Base-by-base conservation (phyloP, 108 stramenopile species). In the Craspedostauros australis region DNA sequence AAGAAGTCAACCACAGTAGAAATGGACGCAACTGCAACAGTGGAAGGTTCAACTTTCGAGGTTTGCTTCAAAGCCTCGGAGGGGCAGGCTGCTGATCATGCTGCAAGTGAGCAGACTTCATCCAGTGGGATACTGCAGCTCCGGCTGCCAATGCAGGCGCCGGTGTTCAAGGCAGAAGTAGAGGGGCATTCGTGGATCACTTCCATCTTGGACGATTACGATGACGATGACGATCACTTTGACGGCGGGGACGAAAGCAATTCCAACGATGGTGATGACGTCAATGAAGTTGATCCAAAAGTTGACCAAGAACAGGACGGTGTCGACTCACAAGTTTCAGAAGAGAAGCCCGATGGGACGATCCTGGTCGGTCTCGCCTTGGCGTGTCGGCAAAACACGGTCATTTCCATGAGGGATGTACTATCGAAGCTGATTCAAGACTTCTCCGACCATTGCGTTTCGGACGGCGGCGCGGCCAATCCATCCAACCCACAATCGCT, bases 371-470 rank as follows among this genome's bases (percentile, higher is more conserved):
- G 88, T 16, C 44, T 90, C 47, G 80, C 74, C 2, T 65, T 90
- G 21, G 69, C 84, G 39, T 84, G 88, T 51, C 64, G 55, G 9
- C 66, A 68, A 28, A 86, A 84, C 54, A 66, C 66, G 0, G 73
- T 80, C 7, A 60, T 54, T 29, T 66, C 80, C 11, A 90, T 90
- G 88, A 47, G 82, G 37, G 61, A 82, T 21, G 70, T 84, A 0
- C 63, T 90, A 20, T 82, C 73, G 6, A 57, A 50, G 11, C 45
- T 80, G 8, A 47, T 82, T 19, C 49, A 41, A 21, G 71, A 72
- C 41, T 66, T 81, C 36, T 79, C 71, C 27, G 66, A 68, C 49
- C 60, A 39, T 28, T 52, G 59, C 7, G 42, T 38, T 26, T 51
- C 58, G 20, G 11, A 16, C 47, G 39, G 37, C 26, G 47, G 31